Evolutionary conservation across 1,139 yeast genomes (phyloP).

Genomic region (Geotrichum europaeum): DNA sequence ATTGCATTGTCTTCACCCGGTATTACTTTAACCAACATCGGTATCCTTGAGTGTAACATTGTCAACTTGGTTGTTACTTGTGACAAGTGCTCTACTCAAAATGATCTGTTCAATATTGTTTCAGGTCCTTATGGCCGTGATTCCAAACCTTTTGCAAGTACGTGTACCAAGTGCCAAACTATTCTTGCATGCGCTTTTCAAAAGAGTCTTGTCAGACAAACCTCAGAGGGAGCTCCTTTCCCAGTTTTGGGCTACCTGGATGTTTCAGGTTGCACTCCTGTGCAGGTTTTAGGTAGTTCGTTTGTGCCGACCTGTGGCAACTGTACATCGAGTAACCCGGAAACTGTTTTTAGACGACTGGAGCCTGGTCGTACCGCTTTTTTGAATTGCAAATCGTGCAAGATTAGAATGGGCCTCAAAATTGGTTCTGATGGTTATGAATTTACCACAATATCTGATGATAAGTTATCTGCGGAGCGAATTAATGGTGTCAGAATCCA

Average conservation of each 20-base stretch:
- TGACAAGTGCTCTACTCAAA: conserved; percentile 35
- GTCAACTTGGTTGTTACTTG: conserved; percentile 36
- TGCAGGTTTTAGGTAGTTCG: conserved; percentile 35
- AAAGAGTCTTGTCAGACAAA: conserved; percentile 33
- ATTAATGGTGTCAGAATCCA: conserved; percentile 21
- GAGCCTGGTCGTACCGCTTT: conserved; percentile 33
- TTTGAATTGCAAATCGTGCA: conserved; percentile 36
- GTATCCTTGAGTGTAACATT: conserved; percentile 34
- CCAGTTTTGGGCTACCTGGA: conserved; percentile 36
- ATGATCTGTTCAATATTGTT: conserved; percentile 32
- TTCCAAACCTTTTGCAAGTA: conserved; percentile 31
- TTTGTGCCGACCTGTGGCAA: conserved; percentile 37
- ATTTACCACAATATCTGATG: conserved; percentile 32
- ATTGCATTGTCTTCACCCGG: conserved; percentile 34
- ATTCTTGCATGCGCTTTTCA: conserved; percentile 35
- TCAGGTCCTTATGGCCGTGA: conserved; percentile 37
- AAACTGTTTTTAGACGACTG: conserved; percentile 31
- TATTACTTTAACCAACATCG: conserved; percentile 31
- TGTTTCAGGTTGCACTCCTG: conserved; percentile 34
- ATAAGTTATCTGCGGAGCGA: conserved; percentile 21
- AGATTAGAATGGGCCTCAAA: conserved; percentile 32
- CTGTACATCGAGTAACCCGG: conserved; percentile 29
- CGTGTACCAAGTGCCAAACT: conserved; percentile 36
- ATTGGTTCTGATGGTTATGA: conserved; percentile 29
- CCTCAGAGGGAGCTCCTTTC: background rate